Evolutionary conservation across 2,329 filamentous ascomycete species (phyloP), one percentile per base, ranked within the genome.

Genomic region (Colletotrichum paranaense): DNA sequence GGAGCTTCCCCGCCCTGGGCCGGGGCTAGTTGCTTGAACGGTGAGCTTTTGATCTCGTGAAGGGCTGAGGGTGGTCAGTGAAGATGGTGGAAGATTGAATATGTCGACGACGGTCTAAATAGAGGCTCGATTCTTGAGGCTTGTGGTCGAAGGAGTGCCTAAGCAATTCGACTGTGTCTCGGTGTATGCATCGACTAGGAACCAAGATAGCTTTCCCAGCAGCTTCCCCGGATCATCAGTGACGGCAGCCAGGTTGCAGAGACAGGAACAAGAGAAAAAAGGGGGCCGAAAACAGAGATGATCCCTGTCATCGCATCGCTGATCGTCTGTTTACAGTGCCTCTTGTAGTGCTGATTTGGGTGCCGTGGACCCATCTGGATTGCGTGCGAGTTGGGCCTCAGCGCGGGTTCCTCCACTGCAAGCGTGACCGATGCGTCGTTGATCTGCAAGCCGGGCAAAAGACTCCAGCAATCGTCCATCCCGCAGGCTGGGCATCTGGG

Each of bases 201-300:
- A 58, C 53, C 55, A 26, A 56, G 4, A 53, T 24, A 59, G 62
- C 53, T 53, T 57, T 65, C n/a, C 30, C 62, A 64, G 11, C 59
- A 72, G 66, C 66, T 72, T 72, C 69, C 69, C 69, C 69, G 66
- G 69, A 72, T 72, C 59, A 58, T 69, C 69, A 53, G 28, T 59
- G 69, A 63, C 69, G 65, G 49, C 26, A n/a, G 66, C 56, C 30
- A 14, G 35, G 58, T 14, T 24, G 38, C 35, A 53, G 42, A 35
- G 52, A 68, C 65, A 68, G 65, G 58, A 72, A 72, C 49, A 56
- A 35, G 60, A 63, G 42, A 63, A 55, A 55, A 42, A 58, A 38
- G 59, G 66, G 69, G 59, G 38, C 53, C 30, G 42, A 55, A 42
- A 53, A 38, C 58, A 55, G 58, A 69, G 66, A 66, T 68, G 53